These are phyloP conservation scores for Asterophora parasitica DNA, from an alignment of 768 basidiomycete species.

Conservation along the genomic window DNA sequence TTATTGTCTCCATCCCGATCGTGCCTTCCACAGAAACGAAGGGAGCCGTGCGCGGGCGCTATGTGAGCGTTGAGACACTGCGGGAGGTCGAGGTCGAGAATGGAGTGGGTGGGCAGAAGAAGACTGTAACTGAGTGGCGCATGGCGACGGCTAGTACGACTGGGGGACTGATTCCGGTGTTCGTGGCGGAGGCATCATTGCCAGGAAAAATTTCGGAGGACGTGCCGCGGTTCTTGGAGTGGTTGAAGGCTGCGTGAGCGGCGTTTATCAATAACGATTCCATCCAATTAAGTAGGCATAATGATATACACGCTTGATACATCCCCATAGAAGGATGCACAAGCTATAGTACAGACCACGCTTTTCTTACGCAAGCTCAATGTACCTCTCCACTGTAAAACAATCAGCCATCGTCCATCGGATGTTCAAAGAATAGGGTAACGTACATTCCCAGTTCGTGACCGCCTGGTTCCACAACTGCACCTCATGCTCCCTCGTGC, in stretches of 20 bases:
- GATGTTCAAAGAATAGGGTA: too few species aligned
- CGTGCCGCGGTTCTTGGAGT: conserved; percentile 67
- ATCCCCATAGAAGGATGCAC: too few species aligned
- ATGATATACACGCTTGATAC: too few species aligned
- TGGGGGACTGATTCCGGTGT: conserved; percentile 64
- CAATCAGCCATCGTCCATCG: too few species aligned
- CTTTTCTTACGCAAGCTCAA: conserved; percentile 62
- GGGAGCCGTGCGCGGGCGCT: conserved; percentile 62
- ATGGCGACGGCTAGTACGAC: conserved; percentile 77
- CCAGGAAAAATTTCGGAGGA: conserved; percentile 65
- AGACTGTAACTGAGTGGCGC: conserved; percentile 49
- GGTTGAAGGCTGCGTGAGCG: conserved; percentile 41
- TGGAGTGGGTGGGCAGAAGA: conserved; percentile 36
- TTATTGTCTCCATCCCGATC: conserved; percentile 62
- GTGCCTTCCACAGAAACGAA: conserved; percentile 42
- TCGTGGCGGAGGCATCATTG: conserved; percentile 58
- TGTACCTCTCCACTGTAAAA: conserved; percentile 71
- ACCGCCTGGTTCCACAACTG: conserved; percentile 84
- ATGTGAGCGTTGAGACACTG: conserved; percentile 66
- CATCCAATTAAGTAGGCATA: too few species aligned
- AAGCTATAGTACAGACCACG: too few species aligned
- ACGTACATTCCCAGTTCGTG: conserved; percentile 86
- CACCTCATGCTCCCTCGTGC: conserved; percentile 92
- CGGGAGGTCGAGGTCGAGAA: conserved; percentile 44
- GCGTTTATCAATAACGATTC: too few species aligned